These are phyloP conservation scores for Fusarium sp. DNA, from an alignment of 2,329 filamentous ascomycete genomes.

Conservation along the genomic window DNA sequence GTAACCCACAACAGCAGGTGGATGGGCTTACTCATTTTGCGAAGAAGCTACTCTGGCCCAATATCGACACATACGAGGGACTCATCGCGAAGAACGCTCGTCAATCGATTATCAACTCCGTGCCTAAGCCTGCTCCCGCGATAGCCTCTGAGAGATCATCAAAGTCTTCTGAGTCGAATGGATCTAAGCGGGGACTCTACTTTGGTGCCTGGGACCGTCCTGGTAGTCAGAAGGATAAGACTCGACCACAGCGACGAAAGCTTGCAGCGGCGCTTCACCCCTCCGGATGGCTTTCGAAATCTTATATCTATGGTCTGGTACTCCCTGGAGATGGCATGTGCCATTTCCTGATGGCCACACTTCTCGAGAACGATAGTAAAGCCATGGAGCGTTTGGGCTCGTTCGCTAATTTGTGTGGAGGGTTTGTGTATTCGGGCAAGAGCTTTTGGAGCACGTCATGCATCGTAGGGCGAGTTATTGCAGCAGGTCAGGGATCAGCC, in stretches of 20 bases:
- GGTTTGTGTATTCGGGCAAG: constrained; percentile 70
- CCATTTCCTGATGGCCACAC: constrained; percentile 73
- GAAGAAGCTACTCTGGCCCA: constrained; percentile 70
- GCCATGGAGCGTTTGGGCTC: constrained; percentile 68
- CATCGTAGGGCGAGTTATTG: constrained; percentile 72
- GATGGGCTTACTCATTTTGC: constrained; percentile 73
- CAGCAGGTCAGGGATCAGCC: constrained; percentile 68
- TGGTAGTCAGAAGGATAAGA: constrained; percentile 45
- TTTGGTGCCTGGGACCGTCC: constrained; percentile 56
- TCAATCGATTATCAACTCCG: constrained; percentile 48
- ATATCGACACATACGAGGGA: constrained; percentile 62
- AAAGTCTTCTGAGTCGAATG: constrained; percentile 49
- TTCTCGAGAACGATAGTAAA: constrained; percentile 71
- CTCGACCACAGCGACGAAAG: constrained; percentile 60
- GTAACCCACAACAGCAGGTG: constrained; percentile 67
- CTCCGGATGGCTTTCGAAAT: constrained; percentile 74
- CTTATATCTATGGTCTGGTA: constrained; percentile 72
- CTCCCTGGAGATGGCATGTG: constrained; percentile 71
- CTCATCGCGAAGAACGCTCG: constrained; percentile 61
- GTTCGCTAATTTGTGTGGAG: constrained; percentile 70
- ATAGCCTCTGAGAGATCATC: constrained; percentile 19
- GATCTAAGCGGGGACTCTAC: constrained; percentile 56
- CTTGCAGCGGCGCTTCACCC: constrained; percentile 67
- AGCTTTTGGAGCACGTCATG: constrained; percentile 77
- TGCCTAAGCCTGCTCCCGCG: constrained; percentile 46